Evolutionary conservation across 176 grass and related monocot genomes (phyloP), one percentile per base, ranked within the genome.

Genomic region (Paspalum vaginatum): DNA sequence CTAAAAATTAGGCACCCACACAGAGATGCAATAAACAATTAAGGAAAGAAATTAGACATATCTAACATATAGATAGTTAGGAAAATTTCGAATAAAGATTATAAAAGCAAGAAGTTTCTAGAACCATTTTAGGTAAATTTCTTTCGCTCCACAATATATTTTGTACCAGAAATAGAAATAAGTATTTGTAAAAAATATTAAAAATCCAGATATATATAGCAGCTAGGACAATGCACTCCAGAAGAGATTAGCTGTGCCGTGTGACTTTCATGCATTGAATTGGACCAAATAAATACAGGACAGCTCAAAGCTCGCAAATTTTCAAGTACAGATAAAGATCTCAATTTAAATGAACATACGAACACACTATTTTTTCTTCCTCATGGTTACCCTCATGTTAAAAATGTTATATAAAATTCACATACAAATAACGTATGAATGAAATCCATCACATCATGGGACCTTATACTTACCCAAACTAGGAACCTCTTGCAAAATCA

Each of bases 251-350:
- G 49, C 20, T 49, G 21, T 18, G 80, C 0, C 87, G 59, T 81
- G 57, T 82, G 65, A 66, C 59, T 85, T 85, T 89, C 65, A 85
- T 66, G 75, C 78, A 85, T 77, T 89, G 27, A 89, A 81, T 89
- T 43, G 72, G 67, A 56, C 48, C 72, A 72, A 81, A 72, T 82
- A 77, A 85, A 89, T 85, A 78, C 77, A 66, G 42, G 72, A 85
- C 48, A 85, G 72, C 57, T 66, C 12, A 42, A 52, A 66, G 61
- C 48, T 79, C 38, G 2, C 37, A 67, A 67, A 54, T 42, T 79
- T 79, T 41, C 46, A 52, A 26, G 62, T 67, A 54, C 61, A 68
- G 62, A 55, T 68, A 65, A 65, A 76, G 8, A 58, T 65, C 61
- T 26, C 41, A 20, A 55, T 78, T 78, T 87, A 57, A 62, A 65